Evolutionary conservation across 495 filamentous ascomycete genomes (phyloP), one percentile per base, ranked within the genome.

Genomic region (Geopyxis carbonaria): DNA sequence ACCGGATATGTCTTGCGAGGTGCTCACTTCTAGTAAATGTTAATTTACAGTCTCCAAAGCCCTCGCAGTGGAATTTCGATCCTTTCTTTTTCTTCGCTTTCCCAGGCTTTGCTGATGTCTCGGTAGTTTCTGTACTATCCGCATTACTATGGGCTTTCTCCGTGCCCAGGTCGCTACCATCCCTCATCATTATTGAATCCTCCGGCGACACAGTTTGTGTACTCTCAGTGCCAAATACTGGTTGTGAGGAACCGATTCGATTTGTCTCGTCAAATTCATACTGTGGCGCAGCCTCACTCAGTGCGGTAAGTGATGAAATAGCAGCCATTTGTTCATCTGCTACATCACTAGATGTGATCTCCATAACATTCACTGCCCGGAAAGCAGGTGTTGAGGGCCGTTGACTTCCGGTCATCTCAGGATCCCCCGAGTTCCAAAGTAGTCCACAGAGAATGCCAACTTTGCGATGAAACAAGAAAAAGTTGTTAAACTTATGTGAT

Each of bases 11-110:
- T 22, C 89, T 70, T 9, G 89, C 89, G 38, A 97, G 59, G 62
- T 97, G 89, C 57, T 97, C 89, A 53, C 91, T 95, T 27, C 89
- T 70, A 2, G 89, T 95, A 57, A 97, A 97, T 57, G 86, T 93
- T 19, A 97, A 60, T 51, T 77, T 84, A 59, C 89, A 97, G 13
- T 85, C 81, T 29, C 91, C 91, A 52, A 86, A 94, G 18, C 93
- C 83, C n/a, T 80, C 93, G 61, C 89, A 97, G 57, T 83, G 94
- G 54, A 97, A 97, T 31, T 84, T 71, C 55, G 93, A 86, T 1
- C 86, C 86, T 58, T 93, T 94, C 62, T 95, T 95, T 67, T 54
- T 54, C 33, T 54, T 54, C 11, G 38, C 42, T 28, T 52, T 49
- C 20, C 45, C 50, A 20, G 51, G 33, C 16, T 20, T 33, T 16